A percentile compares a stretch with the other conserved stretches of the same genome.
Evolutionary conservation across 1,139 yeast species (phyloP).

Genomic region (Sugiyamaella grinbergsii): DNA sequence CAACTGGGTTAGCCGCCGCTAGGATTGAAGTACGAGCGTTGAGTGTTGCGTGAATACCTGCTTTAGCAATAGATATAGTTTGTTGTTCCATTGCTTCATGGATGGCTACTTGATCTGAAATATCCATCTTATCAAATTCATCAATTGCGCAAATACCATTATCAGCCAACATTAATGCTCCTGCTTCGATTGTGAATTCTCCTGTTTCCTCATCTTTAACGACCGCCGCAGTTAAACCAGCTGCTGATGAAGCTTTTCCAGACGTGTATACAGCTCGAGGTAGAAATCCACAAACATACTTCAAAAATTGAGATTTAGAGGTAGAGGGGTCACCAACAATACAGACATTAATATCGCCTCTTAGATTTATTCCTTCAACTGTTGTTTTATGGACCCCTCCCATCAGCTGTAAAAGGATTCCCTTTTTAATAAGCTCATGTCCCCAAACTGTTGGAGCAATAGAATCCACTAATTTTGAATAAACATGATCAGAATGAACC

Average conservation of each 20-base stretch:
- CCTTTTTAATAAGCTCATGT: constrained; percentile 92
- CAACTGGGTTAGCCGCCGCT: constrained; percentile 97
- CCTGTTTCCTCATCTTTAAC: constrained; percentile 98
- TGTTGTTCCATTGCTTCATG: constrained; percentile 99
- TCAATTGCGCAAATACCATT: constrained; percentile 98
- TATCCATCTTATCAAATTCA: constrained; percentile 97
- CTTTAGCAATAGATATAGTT: constrained; percentile 96
- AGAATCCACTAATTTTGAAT: constrained; percentile 81
- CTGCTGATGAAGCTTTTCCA: constrained; percentile 98
- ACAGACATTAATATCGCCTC: constrained; percentile 98
- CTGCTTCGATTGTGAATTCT: constrained; percentile 97
- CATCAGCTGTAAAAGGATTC: constrained; percentile 79
- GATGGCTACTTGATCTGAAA: constrained; percentile 94
- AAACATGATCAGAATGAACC: constrained; percentile 89
- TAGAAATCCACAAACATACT: constrained; percentile 87
- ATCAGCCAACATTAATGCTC: constrained; percentile 98
- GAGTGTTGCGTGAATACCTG: constrained; percentile 96
- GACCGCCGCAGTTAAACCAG: constrained; percentile 98
- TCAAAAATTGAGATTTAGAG: constrained; percentile 92
- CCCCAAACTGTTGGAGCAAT: constrained; percentile 98
- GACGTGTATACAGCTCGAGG: constrained; percentile 97
- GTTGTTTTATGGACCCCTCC: constrained; percentile 98
- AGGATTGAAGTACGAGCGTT: constrained; percentile 94
- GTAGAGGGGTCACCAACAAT: constrained; percentile 99
- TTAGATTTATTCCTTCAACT: constrained; percentile 87